Evolutionary conservation across 768 basidiomycete species (phyloP).

Genomic region (Russula foetens): DNA sequence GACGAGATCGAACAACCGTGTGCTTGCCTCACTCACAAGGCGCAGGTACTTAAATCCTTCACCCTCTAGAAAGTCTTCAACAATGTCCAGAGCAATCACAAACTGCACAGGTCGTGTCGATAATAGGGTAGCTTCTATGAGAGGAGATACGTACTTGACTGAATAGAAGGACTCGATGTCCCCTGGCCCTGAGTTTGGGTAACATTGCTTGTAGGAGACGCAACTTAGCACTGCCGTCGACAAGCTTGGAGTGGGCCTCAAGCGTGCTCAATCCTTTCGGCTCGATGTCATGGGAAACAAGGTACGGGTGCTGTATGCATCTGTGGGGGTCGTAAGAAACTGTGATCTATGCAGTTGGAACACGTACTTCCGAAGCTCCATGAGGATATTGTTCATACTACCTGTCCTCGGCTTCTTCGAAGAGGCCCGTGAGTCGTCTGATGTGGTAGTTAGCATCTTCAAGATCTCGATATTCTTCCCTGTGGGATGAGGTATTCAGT

Average conservation of each 20-base stretch:
- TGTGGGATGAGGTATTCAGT: conserved; percentile 25
- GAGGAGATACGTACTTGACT: conserved; percentile 57
- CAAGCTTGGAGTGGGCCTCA: conserved; percentile 71
- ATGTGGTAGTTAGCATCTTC: conserved; percentile 45
- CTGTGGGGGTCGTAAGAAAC: conserved; percentile 30
- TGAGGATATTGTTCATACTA: conserved; percentile 67
- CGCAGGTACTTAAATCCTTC: conserved; percentile 77
- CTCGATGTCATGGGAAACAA: conserved; percentile 75
- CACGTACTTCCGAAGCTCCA: conserved; percentile 80
- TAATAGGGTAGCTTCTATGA: neutral
- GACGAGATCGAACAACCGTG: conserved; percentile 1
- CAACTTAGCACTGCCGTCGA: conserved; percentile 82
- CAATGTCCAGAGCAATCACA: conserved; percentile 73
- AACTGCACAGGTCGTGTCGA: conserved; percentile 44
- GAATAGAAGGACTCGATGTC: conserved; percentile 86
- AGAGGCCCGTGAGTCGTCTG: conserved; percentile 25
- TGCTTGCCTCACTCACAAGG: conserved; percentile 40
- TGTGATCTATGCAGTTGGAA: neutral
- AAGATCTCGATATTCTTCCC: conserved; percentile 66
- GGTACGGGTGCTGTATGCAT: conserved; percentile 88
- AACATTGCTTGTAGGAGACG: conserved; percentile 67
- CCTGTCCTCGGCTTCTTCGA: conserved; percentile 39
- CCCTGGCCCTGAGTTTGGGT: conserved; percentile 75
- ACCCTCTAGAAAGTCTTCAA: conserved; percentile 83
- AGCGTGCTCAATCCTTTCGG: conserved; percentile 45